These are phyloP conservation scores for Collybia nuda DNA, from an alignment of 768 basidiomycete species.

Conservation along the genomic window DNA sequence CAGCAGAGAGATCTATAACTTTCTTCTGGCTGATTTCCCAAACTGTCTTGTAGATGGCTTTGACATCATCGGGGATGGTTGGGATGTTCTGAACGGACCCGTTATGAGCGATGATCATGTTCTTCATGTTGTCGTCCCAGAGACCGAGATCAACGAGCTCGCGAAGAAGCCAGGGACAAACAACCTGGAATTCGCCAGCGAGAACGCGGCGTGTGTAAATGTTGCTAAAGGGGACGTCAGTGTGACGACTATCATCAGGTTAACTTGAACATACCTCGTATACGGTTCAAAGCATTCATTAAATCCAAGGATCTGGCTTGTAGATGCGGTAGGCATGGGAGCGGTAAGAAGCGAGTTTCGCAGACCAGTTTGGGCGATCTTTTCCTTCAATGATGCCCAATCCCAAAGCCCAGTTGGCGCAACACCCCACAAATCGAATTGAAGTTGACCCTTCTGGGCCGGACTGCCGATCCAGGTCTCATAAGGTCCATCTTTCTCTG, in stretches of 20 bases:
- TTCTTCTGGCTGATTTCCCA: constrained; percentile 99
- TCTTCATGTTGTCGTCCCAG: constrained; percentile 99
- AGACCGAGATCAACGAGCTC: constrained; percentile 94
- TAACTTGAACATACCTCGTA: constrained; percentile 63
- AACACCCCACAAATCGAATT: constrained; percentile 95
- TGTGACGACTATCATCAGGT: constrained; percentile 4
- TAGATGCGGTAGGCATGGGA: constrained; percentile 99
- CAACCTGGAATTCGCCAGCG: constrained; percentile 99
- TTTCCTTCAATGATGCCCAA: constrained; percentile 84
- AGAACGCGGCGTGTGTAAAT: constrained; percentile 98
- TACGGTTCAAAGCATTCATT: constrained; percentile 99
- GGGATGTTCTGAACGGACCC: constrained; percentile 88
- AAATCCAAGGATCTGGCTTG: constrained; percentile 96
- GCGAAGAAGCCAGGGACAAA: constrained; percentile 98
- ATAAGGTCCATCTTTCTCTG: constrained; percentile 77
- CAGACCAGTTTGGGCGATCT: constrained; percentile 78
- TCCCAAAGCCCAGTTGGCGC: constrained; percentile 92
- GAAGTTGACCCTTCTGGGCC: constrained; percentile 83
- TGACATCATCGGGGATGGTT: constrained; percentile 84
- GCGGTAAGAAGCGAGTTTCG: constrained; percentile 89
- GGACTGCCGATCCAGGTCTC: constrained; percentile 91
- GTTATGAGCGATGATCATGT: constrained; percentile 97
- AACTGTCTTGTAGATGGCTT: constrained; percentile 99
- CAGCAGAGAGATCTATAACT: constrained; percentile 96
- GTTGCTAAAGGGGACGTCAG: constrained; percentile 57